A percentile compares a stretch with the other conserved stretches of the same genome.
Evolutionary conservation across 345 rosid species (phyloP).

Genomic region (Garcia nutans): DNA sequence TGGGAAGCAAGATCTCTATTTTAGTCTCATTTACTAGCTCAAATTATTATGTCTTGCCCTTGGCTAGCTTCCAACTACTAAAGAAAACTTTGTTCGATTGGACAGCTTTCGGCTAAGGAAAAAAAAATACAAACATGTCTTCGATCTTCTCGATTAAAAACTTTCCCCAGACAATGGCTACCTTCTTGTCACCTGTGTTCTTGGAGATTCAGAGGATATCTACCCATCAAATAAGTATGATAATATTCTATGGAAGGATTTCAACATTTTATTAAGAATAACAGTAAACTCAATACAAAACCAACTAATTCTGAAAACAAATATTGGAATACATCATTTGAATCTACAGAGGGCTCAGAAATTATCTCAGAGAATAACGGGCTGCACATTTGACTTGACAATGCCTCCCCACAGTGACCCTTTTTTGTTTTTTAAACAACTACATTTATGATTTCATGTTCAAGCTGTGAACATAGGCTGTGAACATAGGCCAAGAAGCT

Average conservation of each 20-base stretch:
- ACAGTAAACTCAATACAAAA: too few species aligned
- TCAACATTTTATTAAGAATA: too few species aligned
- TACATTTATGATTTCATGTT: background rate
- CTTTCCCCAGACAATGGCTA: too few species aligned
- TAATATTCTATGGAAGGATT: too few species aligned
- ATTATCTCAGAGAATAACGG: background rate
- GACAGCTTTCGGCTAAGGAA: background rate
- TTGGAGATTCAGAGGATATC: too few species aligned
- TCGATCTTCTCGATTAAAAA: too few species aligned
- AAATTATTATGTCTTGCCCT: background rate
- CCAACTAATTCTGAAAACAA: too few species aligned
- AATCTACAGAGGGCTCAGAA: background rate
- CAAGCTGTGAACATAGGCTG: background rate
- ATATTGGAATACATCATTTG: too few species aligned
- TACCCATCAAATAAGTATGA: too few species aligned
- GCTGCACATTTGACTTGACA: background rate
- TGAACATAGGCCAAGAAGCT: background rate
- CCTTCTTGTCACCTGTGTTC: too few species aligned
- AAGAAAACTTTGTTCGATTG: background rate
- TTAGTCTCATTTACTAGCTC: constrained; percentile 25
- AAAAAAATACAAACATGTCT: background rate
- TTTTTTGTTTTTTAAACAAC: background rate
- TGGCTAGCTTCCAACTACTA: too few species aligned
- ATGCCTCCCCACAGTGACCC: background rate
- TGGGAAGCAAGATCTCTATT: constrained; percentile 7